Percentiles rank a stretch among this genome's conserved stretches.
These are phyloP conservation scores for Lecanicillium sp. DNA, from an alignment of 2,329 filamentous ascomycete species.

Conservation along the genomic window DNA sequence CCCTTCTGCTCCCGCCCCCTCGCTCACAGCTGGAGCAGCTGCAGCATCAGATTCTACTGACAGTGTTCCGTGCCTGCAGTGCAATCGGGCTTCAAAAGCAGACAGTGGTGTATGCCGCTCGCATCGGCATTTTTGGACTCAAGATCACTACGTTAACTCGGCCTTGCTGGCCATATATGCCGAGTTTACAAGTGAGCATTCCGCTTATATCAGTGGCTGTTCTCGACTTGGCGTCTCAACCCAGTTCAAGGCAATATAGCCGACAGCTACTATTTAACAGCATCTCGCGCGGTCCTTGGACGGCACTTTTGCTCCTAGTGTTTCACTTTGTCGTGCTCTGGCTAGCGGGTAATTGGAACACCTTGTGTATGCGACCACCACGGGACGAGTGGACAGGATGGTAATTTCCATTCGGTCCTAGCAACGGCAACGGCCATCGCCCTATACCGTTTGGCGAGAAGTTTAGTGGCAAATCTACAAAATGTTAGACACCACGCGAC, in stretches of 20 bases:
- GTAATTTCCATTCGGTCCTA: slow-evolving; percentile 10
- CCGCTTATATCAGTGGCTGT: slow-evolving; percentile 62
- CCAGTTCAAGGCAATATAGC: slow-evolving; percentile 10
- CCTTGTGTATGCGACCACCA: slow-evolving; percentile 21
- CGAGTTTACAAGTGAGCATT: slow-evolving; percentile 56
- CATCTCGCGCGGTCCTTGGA: slow-evolving; percentile 6
- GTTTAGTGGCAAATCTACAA: no score
- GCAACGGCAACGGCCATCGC: no score
- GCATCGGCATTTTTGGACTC: slow-evolving; percentile 55
- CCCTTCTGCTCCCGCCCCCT: slow-evolving; percentile 44
- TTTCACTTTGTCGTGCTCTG: slow-evolving; percentile 27
- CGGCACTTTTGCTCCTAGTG: slow-evolving; percentile 21
- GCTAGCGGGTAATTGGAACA: slow-evolving; percentile 24
- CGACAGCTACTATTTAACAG: neutral
- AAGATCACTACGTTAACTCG: slow-evolving; percentile 61
- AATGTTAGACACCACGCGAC: no score
- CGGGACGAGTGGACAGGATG: slow-evolving; percentile 23
- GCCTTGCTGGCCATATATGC: slow-evolving; percentile 65
- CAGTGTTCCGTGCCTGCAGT: slow-evolving; percentile 22
- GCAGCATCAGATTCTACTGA: slow-evolving; percentile 25
- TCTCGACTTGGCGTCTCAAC: slow-evolving; percentile 46
- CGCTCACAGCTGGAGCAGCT: slow-evolving; percentile 24
- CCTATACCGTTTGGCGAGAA: no score
- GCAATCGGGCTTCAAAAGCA: slow-evolving; percentile 20
- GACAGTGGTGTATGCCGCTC: slow-evolving; percentile 30